Conservation (phyloP, 2,329 filamentous ascomycete genomes). For the Phaeophleospora eucalypticola region DNA sequence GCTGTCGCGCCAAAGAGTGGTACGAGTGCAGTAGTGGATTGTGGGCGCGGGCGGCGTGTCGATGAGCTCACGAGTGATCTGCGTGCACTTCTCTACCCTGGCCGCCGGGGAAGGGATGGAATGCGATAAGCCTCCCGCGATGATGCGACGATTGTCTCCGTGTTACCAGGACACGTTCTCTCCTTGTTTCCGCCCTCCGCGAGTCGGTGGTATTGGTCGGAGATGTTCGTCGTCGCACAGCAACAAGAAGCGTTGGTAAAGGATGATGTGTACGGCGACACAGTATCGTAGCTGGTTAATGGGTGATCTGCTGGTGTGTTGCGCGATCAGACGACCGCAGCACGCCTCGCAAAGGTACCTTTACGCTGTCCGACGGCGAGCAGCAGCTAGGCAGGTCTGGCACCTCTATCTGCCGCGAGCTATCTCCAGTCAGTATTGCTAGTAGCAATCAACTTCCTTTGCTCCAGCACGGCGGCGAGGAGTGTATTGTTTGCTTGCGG, state of each 20-base stretch:
- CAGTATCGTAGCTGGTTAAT: too few relatives aligned
- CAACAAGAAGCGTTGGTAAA: background rate
- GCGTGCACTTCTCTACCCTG: too few relatives aligned
- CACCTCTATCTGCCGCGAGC: background rate
- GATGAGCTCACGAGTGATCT: conserved; percentile 12
- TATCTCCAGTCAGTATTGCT: background rate
- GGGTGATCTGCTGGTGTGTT: background rate
- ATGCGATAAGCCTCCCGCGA: conserved; percentile 3
- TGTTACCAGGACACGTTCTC: too few relatives aligned
- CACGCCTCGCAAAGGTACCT: background rate
- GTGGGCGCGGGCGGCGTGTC: background rate
- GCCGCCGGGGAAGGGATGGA: conserved; percentile 6
- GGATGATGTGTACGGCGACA: background rate
- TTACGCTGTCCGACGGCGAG: background rate
- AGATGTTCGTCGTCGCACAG: background rate
- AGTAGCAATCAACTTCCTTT: background rate
- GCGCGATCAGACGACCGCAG: conserved; percentile 8
- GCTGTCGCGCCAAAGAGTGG: background rate
- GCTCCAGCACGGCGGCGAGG: too few relatives aligned
- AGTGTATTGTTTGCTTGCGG: too few relatives aligned
- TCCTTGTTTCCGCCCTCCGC: background rate
- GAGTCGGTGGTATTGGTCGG: background rate
- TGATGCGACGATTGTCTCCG: background rate
- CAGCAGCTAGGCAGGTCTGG: background rate
- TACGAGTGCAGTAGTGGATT: background rate